These are phyloP conservation scores for Pilasporangium apinafurcum DNA, from an alignment of 352 stramenopile species.

Conservation along the genomic window DNA sequence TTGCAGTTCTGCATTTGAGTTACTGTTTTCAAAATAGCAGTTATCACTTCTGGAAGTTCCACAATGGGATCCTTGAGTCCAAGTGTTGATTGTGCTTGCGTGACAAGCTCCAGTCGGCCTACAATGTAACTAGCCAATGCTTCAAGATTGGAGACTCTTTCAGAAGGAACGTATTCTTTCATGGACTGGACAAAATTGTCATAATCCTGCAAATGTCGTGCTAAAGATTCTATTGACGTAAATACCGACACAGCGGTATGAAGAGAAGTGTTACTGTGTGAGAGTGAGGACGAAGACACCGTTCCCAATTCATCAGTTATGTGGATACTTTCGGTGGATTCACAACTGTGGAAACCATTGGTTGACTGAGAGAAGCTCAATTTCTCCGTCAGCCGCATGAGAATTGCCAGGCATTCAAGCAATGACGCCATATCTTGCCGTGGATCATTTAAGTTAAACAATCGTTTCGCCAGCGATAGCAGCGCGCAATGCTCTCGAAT, in stretches of 20 bases:
- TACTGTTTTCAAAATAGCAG: slow-evolving; percentile 11
- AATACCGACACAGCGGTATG: slow-evolving; percentile 29
- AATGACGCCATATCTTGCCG: slow-evolving; percentile 38
- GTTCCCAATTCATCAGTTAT: too few species aligned
- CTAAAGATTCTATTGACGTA: slow-evolving; percentile 40
- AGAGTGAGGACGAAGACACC: too few species aligned
- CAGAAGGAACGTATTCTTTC: slow-evolving; percentile 5
- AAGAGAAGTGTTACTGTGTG: too few species aligned
- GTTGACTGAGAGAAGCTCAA: too few species aligned
- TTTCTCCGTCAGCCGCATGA: slow-evolving; percentile 21
- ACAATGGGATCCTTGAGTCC: slow-evolving; percentile 16
- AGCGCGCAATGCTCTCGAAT: slow-evolving; percentile 51
- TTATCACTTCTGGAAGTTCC: slow-evolving; percentile 27
- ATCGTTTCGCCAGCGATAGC: slow-evolving; percentile 28
- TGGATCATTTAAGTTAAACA: slow-evolving; percentile 53
- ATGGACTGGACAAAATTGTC: slow-evolving; percentile 39
- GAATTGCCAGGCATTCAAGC: slow-evolving; percentile 45
- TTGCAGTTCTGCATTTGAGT: slow-evolving; percentile 4
- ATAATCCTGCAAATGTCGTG: slow-evolving; percentile 57
- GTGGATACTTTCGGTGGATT: too few species aligned
- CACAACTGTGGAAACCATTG: too few species aligned
- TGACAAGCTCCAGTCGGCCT: slow-evolving; percentile 24
- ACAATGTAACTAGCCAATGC: slow-evolving; percentile 22
- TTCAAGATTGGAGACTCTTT: slow-evolving; percentile 23
- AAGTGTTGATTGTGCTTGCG: slow-evolving; percentile 17